Base-by-base conservation (phyloP, 164 flowering plant genomes). In the Vitis vinifera region DNA sequence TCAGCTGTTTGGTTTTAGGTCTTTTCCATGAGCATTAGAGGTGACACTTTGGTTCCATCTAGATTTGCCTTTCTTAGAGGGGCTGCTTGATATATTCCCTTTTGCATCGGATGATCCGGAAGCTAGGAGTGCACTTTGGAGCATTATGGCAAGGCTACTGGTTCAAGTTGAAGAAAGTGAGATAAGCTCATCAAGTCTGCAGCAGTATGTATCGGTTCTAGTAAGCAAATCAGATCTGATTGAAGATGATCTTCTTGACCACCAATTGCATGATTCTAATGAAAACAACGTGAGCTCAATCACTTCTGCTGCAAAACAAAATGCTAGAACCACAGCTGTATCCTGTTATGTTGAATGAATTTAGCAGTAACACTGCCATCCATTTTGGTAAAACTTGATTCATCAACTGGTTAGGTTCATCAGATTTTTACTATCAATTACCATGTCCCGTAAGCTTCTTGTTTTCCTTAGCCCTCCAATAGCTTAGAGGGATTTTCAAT, bases 71-170 rank as follows among this genome's bases (percentile, higher is more conserved):
- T 85, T 96, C 73, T 68, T 92, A 56, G 85, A 85, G 81, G 92
- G 95, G 68, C 84, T 96, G 51, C 76, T 93, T 55, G 91, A 85
- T 17, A 76, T 86, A 51, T 75, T 92, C 19, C 91, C 97, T 55
- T 81, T 84, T 67, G 83, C 89, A 69, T 90, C 94, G 8, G 87
- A 87, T 70, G 99, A 96, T 72, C 19, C 71, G 3, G 95, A 92
- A 78, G 99, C 95, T 66, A 68, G 83, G 55, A 80, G 73, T 84
- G 99, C 97, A 65, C 75, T 91, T 51, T 96, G 99, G 99, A 91
- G 89, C 72, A 68, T 85, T 51, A 58, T 92, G 61, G 87, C 88
- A 27, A 83, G 86, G 77, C 30, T 91, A 31, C 74, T 96, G 48
- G 58, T 67, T 64, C 79, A 55, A 67, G 82, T 89, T 68, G 75